Conservation (phyloP, 768 basidiomycete species). For the Agrocybe pediades region DNA sequence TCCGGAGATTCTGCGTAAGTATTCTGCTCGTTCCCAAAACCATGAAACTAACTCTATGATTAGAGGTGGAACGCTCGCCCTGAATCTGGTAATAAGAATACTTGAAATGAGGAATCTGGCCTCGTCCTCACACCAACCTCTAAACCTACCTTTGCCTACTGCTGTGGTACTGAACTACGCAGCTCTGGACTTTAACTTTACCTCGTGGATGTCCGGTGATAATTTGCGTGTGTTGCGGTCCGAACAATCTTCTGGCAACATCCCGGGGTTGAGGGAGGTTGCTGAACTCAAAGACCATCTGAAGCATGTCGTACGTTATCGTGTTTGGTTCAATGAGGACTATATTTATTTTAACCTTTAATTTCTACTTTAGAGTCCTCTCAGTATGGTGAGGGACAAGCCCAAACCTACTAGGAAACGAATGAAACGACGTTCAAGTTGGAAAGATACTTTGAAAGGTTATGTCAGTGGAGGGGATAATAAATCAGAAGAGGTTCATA, state of each 20-base stretch:
- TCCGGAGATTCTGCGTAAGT: slow-evolving; percentile 98
- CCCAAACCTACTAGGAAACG: slow-evolving; percentile 41
- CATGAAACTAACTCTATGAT: background rate
- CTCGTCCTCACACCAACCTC: slow-evolving; percentile 31
- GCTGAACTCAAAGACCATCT: slow-evolving; percentile 87
- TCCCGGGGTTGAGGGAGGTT: slow-evolving; percentile 70
- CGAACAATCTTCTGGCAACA: slow-evolving; percentile 84
- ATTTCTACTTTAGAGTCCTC: slow-evolving; percentile 58
- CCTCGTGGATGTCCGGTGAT: slow-evolving; percentile 91
- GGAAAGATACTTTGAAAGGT: slow-evolving; percentile 59
- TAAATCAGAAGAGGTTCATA: slow-evolving; percentile 18
- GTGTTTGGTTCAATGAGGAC: slow-evolving; percentile 1
- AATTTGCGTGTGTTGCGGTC: slow-evolving; percentile 83
- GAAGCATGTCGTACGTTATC: slow-evolving; percentile 62
- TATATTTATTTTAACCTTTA: background rate
- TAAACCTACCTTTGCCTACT: slow-evolving; percentile 66
- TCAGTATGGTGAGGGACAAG: slow-evolving; percentile 87
- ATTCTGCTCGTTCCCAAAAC: background rate
- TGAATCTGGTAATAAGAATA: slow-evolving; percentile 83
- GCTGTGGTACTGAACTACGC: slow-evolving; percentile 90
- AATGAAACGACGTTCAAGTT: slow-evolving; percentile 56
- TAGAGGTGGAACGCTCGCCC: slow-evolving; percentile 88
- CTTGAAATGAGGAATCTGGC: slow-evolving; percentile 60
- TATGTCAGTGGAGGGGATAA: slow-evolving; percentile 44
- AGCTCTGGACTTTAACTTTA: slow-evolving; percentile 96